Evolutionary conservation across 768 basidiomycete species (phyloP).

Genomic region (Boletus reticulatus): DNA sequence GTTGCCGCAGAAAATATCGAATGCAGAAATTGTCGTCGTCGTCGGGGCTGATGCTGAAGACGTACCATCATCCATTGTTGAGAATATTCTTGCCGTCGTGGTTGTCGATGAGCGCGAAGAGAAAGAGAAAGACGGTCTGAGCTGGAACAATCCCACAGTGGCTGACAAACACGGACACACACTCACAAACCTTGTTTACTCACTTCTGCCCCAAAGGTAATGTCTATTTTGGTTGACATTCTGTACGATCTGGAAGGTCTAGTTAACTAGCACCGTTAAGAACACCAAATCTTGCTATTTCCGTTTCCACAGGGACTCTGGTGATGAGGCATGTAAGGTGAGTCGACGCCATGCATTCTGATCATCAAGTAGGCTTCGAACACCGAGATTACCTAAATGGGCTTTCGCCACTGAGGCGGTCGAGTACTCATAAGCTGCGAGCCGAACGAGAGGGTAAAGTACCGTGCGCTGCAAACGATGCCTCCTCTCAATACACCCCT

Average conservation of each 20-base stretch:
- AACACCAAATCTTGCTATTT: background rate
- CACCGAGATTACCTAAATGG: slow-evolving; percentile 4
- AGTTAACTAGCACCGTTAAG: background rate
- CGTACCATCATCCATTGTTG: slow-evolving; percentile 73
- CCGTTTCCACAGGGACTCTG: background rate
- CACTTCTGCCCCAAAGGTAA: too few relatives aligned
- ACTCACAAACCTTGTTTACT: slow-evolving; percentile 2
- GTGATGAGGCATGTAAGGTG: background rate
- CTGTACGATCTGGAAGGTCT: too few relatives aligned
- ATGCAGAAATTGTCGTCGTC: slow-evolving; percentile 51
- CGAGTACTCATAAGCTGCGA: background rate
- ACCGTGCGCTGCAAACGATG: slow-evolving; percentile 8
- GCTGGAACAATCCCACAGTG: background rate
- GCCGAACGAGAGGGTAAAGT: background rate
- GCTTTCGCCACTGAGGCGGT: background rate
- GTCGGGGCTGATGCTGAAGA: slow-evolving; percentile 75
- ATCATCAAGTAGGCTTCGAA: background rate
- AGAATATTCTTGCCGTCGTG: slow-evolving; percentile 25
- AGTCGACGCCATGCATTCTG: background rate
- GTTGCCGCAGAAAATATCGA: slow-evolving; percentile 41
- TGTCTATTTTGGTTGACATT: too few relatives aligned
- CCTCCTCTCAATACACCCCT: slow-evolving; percentile 18
- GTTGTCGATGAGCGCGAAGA: slow-evolving; percentile 5
- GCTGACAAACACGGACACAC: slow-evolving; percentile 21
- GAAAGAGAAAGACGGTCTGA: background rate